Conservation (phyloP, 2,329 filamentous ascomycete genomes). For the Aspergillus puulaauensis region DNA sequence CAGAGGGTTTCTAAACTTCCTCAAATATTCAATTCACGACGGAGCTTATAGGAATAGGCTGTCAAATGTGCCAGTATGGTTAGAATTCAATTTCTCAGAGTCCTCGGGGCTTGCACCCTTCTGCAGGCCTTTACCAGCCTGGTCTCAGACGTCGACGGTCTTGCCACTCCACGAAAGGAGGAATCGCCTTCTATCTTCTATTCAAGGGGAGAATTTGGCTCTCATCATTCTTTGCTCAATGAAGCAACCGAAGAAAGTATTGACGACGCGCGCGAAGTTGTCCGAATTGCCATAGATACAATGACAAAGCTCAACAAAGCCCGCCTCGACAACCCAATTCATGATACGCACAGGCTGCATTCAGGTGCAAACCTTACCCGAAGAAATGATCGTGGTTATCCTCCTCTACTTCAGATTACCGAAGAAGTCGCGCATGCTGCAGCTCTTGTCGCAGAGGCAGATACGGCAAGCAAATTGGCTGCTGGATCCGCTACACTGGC, state of each 20-base stretch:
- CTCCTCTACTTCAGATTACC: conserved; percentile 10
- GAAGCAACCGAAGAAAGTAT: neutral
- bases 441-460: conserved; percentile 11
- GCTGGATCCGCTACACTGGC: neutral
- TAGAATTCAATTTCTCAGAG: neutral
- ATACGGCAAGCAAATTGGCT: neutral
- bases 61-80: neutral
- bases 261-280: conserved; percentile 5
- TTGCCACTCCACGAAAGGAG: neutral
- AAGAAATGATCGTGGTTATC: neutral
- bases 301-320: conserved; percentile 15
- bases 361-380: neutral
- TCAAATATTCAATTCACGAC: too few species aligned
- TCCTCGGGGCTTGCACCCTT: neutral
- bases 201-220: neutral
- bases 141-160: neutral
- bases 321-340: conserved; percentile 7
- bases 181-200: neutral
- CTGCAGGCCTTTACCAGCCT: neutral
- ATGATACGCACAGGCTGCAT: neutral
- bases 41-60: neutral
- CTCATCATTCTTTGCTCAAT: neutral
- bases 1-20: too few species aligned
- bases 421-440: conserved; percentile 8
- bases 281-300: conserved; percentile 6